Base-by-base conservation (phyloP, 768 basidiomycete species). In the Lactarius sanguifluus region DNA sequence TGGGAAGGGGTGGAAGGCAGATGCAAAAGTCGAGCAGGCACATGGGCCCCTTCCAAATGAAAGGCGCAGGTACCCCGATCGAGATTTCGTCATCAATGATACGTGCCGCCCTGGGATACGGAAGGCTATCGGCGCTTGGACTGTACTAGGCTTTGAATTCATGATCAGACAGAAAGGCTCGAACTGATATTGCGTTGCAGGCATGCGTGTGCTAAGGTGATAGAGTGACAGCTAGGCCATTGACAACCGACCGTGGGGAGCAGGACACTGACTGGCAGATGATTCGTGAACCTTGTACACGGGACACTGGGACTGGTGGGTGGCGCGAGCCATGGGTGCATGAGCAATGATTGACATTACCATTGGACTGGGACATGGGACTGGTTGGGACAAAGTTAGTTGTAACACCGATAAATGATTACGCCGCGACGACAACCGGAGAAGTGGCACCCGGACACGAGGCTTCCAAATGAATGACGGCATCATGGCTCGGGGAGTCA, bases 21-120 rank as follows among this genome's bases (percentile, higher is more conserved):
- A 58, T 52, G 56, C 36, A 59, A 10, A 16, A 3, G 28, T n/a
- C 10, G 58, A n/a, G 47, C 36, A 56, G 57, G 62, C 45, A 64
- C 62, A 58, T 47, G 9, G 1, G 15, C 10, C 5, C n/a, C 7
- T 3, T 28, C 43, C 56, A 20, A n/a, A 32, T 10, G 8, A 15
- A 43, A 43, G 41, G 62, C 25, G 62, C 41, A 45, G 32, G 23
- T 52, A 13, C 50, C 50, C 18, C 40, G 20, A 63, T 45, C 56
- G 36, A 36, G 32, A 47, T 32, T 36, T 47, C 62, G 41, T 56
- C 62, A 43, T 43, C 62, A 56, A 56, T 34, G 18, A 18, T n/a
- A n/a, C 20, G 40, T 25, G 23, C 25, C 20, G 30, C 8, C 47
- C 50, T 25, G 50, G 13, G 13, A 25, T 52, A 52, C 5, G 50